Conservation (phyloP, 306 rosid genomes). For the Dalbergia oliveri region DNA sequence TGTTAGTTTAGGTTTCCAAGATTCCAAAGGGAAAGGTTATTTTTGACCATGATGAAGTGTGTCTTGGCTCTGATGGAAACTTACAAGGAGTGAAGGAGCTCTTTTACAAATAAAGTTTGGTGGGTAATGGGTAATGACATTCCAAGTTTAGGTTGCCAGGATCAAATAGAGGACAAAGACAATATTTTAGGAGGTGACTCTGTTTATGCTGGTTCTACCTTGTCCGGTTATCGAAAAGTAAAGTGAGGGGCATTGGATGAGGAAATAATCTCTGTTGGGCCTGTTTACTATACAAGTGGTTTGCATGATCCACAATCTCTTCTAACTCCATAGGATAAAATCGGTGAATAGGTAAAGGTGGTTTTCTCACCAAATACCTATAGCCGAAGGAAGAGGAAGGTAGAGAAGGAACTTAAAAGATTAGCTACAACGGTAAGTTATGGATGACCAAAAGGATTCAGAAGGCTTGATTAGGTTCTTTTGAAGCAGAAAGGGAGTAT, state of each 20-base stretch:
- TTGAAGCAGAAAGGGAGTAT: background rate
- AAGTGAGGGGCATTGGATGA: no score
- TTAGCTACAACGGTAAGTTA: background rate
- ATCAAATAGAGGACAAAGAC: background rate
- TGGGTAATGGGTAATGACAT: background rate
- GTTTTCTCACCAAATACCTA: conserved; percentile 14
- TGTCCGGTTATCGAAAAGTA: background rate
- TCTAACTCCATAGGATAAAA: background rate
- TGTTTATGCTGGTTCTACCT: background rate
- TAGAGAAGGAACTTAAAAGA: background rate
- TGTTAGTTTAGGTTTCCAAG: no score
- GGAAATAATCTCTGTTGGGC: no score
- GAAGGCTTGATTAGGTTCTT: background rate
- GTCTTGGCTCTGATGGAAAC: no score
- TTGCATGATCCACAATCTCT: background rate
- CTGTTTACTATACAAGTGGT: background rate
- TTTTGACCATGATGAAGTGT: no score
- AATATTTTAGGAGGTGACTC: background rate
- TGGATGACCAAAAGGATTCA: background rate
- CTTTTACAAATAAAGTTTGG: background rate
- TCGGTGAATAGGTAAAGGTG: background rate
- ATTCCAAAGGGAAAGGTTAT: no score
- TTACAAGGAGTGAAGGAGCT: background rate
- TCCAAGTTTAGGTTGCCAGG: background rate
- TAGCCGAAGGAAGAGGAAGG: background rate